These are phyloP conservation scores for Colletotrichum orchidophilum DNA, from an alignment of 2,329 filamentous ascomycete genomes.

Conservation along the genomic window DNA sequence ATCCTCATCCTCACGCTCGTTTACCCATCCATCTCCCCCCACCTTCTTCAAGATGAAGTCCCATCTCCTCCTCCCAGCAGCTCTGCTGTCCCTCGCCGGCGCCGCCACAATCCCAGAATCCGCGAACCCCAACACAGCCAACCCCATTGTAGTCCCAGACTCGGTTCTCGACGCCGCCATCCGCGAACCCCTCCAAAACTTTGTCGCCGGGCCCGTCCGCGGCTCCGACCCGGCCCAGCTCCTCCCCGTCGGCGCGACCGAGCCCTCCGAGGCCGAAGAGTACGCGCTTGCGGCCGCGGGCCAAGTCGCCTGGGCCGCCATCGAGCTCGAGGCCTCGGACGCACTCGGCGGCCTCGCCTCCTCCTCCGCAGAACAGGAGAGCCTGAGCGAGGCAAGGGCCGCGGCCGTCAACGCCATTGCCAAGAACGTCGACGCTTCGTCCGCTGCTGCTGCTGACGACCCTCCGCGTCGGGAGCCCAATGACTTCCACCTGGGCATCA, in stretches of 20 bases:
- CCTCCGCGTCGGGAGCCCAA: not conserved
- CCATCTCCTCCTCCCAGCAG: conserved; percentile 6
- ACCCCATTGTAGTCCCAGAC: not conserved
- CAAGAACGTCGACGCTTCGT: not conserved
- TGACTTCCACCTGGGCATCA: conserved; percentile 22
- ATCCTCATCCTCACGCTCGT: not conserved
- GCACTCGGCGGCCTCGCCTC: not conserved
- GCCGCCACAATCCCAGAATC: not conserved
- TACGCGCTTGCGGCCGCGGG: not conserved
- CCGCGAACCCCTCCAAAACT: not conserved
- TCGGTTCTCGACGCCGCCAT: not conserved
- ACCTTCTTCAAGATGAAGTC: conserved; percentile 18
- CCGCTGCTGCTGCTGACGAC: not conserved
- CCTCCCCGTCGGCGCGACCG: not conserved
- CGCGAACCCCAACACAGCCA: not conserved
- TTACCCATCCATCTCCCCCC: not conserved
- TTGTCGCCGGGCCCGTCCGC: not conserved
- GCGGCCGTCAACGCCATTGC: not conserved
- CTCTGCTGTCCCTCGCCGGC: conserved; percentile 1
- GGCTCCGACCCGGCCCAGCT: not conserved
- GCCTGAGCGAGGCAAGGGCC: not conserved
- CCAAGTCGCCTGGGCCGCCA: not conserved
- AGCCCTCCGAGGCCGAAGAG: not conserved
- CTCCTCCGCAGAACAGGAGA: not conserved
- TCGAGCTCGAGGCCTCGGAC: not conserved